Conservation (phyloP, 78 protist species). For the Dictyostelium brefeldianum region DNA sequence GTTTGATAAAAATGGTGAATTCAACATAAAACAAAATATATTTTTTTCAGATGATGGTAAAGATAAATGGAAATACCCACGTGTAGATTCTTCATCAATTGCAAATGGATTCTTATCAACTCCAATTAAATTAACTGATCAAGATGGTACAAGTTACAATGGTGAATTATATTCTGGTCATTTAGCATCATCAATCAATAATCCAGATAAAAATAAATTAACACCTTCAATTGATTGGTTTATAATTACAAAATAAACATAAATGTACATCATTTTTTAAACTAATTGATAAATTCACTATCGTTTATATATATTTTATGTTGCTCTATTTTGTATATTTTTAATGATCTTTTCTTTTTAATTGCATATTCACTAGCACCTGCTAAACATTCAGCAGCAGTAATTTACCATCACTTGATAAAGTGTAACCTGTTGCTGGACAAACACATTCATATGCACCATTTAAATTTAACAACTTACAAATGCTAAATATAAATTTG, state of each 20-base stretch:
- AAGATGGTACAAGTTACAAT: background rate
- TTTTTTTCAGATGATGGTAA: background rate
- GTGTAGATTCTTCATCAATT: background rate
- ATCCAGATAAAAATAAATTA: background rate
- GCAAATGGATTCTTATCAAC: background rate
- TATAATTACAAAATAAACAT: background rate
- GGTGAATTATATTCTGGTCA: conserved; percentile 24
- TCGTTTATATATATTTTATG: too few relatives aligned
- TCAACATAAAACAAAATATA: background rate
- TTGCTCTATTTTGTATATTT: too few relatives aligned
- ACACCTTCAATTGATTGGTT: conserved; percentile 9
- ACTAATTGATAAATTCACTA: too few relatives aligned
- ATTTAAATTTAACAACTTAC: too few relatives aligned
- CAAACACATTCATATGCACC: too few relatives aligned
- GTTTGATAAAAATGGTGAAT: background rate
- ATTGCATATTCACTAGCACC: too few relatives aligned
- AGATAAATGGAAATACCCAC: background rate
- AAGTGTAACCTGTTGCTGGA: too few relatives aligned
- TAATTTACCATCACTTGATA: too few relatives aligned
- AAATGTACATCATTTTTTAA: too few relatives aligned
- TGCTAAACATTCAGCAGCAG: too few relatives aligned
- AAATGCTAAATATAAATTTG: too few relatives aligned
- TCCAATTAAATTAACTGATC: background rate
- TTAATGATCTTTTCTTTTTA: too few relatives aligned
- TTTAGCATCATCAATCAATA: background rate